Evolutionary conservation across 768 basidiomycete genomes (phyloP), one percentile per base, ranked within the genome.

Genomic region (Hygrophorus pudorinus): DNA sequence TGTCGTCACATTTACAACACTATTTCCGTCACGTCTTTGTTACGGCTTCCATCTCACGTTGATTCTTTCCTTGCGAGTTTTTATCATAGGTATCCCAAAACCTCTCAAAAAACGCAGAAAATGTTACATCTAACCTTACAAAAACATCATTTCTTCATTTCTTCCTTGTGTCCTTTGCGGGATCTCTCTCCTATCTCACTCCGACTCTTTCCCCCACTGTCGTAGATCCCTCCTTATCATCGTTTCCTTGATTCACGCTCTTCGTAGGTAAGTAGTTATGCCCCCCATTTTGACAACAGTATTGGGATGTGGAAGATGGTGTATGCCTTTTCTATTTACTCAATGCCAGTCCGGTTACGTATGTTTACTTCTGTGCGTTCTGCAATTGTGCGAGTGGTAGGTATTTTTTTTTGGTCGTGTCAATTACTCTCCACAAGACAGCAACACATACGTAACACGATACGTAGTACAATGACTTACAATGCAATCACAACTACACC

Each of bases 221-320:
- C 53, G 52, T 24, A 50, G 51, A 46, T 48, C 51, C 38, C 50
- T 47, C 54, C 45, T 47, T 41, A 46, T 51, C 45, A 44, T 51
- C 49, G 48, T 51, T 32, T 48, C 49, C 29, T 35, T 41, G 44
- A 45, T 45, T 45, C 52, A 42, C 47, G 47, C 46, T 46, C 47
- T 50, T 50, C 51, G 49, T 69, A 70, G 62, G 69, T 70, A 70
- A 68, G 69, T 75, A 73, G 66, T 59, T 63, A 63, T 64, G 65
- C 61, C 54, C 51, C 42, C 46, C 53, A 44, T 46, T 52, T 32
- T 21, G 38, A 39, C 31, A 10, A 14, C 29, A 24, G 20, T 16
- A 12, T 6, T 28, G 24, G 11, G 24, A 7, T 24, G 24, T 24
- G 24, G 24, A 24, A 24, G 24, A 24, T 24, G 24, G 24, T 24